Evolutionary conservation across 768 basidiomycete species (phyloP), one percentile per base, ranked within the genome.

Genomic region (Pleurotus tuoliensis): DNA sequence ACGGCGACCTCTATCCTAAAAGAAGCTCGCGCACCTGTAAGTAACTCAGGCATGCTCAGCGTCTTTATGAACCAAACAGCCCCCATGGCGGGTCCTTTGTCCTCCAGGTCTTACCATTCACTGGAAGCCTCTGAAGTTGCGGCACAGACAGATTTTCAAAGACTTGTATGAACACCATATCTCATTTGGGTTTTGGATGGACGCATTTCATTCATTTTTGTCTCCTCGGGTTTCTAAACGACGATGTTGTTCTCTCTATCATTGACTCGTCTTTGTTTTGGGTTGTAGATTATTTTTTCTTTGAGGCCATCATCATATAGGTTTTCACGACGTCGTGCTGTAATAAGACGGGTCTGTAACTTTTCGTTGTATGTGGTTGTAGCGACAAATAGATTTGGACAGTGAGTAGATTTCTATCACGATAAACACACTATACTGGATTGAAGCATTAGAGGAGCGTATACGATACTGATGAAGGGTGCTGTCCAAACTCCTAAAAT

Each of bases 401-500:
- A 3, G 40, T 59, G 39, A 48, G 57, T 18, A 62, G 61, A 59
- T 60, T 62, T 30, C 57, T 53, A 20, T 24, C 39, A 44, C 52
- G 78, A 64, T 18, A 82, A 64, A 62, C 79, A 78, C 41, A 84
- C 81, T 48, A 89, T 71, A 39, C 78, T 82, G 13, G 84, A 86
- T 69, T 93, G 91, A 60, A 91, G 68, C 47, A 88, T 76, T 22
- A 93, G 73, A 6, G 92, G 91, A 8, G 78, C 73, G 61, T 91
- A 93, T 15, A 93, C 81, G n/a, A 88, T 71, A 66, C 89, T 92
- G 38, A 89, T 73, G 60, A 93, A 87, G 1, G 92, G 92, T 18
- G 86, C 82, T 64, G 91, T 88, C 92, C 92, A 95, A 24, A 86
- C 85, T 1, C 84, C 82, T 8, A 93, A 68, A 22, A 92, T 73